A percentile compares a stretch with the other conserved stretches of the same genome.
Conservation (phyloP, 352 stramenopile species). For the Peronospora farinosa region DNA sequence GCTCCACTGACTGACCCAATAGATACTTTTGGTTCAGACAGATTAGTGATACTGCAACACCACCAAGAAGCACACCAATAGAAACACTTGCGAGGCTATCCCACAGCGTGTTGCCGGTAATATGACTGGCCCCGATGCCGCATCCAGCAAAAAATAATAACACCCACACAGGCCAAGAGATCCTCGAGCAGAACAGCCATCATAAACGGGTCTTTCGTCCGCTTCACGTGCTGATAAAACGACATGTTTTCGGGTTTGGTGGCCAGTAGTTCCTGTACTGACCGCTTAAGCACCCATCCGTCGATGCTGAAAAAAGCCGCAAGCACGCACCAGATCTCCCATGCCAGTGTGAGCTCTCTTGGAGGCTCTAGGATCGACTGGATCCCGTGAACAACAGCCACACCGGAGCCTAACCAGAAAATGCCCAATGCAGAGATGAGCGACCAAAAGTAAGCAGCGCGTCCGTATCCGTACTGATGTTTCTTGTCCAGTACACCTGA, state of each 20-base stretch:
- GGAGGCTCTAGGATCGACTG: constrained; percentile 75
- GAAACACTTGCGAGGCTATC: constrained; percentile 94
- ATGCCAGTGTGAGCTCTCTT: constrained; percentile 58
- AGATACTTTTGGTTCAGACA: constrained; percentile 95
- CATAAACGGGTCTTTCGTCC: constrained; percentile 93
- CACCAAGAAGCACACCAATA: constrained; percentile 90
- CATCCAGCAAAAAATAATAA: constrained; percentile 93
- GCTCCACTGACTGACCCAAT: constrained; percentile 93
- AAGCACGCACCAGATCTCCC: constrained; percentile 94
- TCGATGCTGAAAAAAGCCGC: constrained; percentile 92
- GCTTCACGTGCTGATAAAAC: constrained; percentile 59
- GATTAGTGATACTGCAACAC: constrained; percentile 90
- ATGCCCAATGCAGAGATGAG: constrained; percentile 97
- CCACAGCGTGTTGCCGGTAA: constrained; percentile 90
- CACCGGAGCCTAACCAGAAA: constrained; percentile 94
- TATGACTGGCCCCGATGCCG: constrained; percentile 90
- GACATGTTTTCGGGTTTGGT: constrained; percentile 72
- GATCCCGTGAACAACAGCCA: constrained; percentile 91
- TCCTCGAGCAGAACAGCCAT: constrained; percentile 97
- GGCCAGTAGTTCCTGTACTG: constrained; percentile 75
- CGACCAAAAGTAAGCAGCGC: constrained; percentile 97
- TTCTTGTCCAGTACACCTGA: constrained; percentile 87
- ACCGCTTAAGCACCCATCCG: too few species aligned
- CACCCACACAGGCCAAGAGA: constrained; percentile 92
- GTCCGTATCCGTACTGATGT: constrained; percentile 97